Conservation (phyloP, 495 filamentous ascomycete genomes). For the Baudoinia panamericana region DNA sequence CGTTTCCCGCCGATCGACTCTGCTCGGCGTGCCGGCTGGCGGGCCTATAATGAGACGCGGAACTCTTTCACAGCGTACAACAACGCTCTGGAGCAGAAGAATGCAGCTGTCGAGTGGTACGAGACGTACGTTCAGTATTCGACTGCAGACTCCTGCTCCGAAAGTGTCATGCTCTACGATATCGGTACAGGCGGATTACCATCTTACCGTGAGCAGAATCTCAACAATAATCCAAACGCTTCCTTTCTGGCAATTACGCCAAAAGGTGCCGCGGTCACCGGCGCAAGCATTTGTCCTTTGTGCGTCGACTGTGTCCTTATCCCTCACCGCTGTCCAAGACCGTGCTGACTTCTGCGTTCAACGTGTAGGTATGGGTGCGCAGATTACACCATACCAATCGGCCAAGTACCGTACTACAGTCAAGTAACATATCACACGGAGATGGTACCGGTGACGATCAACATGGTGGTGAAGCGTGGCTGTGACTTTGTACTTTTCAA, state of each 20-base stretch:
- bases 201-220: constrained; percentile 27
- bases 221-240: constrained; percentile 24
- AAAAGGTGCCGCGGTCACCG: constrained; percentile 22
- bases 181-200: constrained; percentile 34
- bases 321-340: no score
- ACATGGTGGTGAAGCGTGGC: constrained; percentile 30
- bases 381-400: constrained; percentile 33
- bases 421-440: constrained; percentile 30
- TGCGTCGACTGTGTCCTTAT: no score
- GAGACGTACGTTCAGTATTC: constrained; percentile 27
- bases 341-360: no score
- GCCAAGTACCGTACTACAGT: constrained; percentile 31
- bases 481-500: constrained; percentile 36
- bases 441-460: constrained; percentile 33
- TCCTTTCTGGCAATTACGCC: constrained; percentile 27
- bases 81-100: constrained; percentile 23
- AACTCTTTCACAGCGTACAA: constrained; percentile 21
- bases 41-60: constrained; percentile 17
- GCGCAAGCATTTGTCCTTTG: constrained; percentile 29
- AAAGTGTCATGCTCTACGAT: constrained; percentile 32
- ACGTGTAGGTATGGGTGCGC: constrained; percentile 30
- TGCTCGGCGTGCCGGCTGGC: constrained; percentile 24
- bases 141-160: constrained; percentile 29
- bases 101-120: constrained; percentile 29
- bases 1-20: constrained; percentile 30